Conservation (phyloP, 164 flowering plant genomes). For the Kalanchoe fedtschenkoi region DNA sequence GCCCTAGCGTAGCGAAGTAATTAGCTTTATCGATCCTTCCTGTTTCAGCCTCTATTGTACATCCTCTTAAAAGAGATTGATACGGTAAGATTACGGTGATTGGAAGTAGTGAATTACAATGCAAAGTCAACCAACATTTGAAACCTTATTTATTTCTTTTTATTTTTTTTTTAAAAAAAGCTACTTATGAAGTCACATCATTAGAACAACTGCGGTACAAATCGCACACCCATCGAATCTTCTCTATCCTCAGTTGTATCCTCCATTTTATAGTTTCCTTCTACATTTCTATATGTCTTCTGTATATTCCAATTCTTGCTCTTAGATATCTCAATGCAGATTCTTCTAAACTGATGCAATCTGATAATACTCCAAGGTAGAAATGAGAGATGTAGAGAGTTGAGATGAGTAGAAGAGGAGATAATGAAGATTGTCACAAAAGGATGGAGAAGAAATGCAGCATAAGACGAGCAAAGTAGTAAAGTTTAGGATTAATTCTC, state of each 20-base stretch:
- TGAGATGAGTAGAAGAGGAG: too few species aligned
- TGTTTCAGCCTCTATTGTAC: constrained; percentile 45
- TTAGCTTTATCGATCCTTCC: constrained; percentile 48
- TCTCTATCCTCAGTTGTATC: constrained; percentile 38
- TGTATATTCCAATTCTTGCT: constrained; percentile 50
- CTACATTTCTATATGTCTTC: constrained; percentile 51
- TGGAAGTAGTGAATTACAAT: neutral
- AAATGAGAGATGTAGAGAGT: too few species aligned
- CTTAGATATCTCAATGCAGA: constrained; percentile 40
- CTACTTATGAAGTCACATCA: too few species aligned
- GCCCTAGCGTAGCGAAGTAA: constrained; percentile 45
- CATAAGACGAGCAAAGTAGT: too few species aligned
- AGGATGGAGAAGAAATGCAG: too few species aligned
- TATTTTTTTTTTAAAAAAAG: too few species aligned
- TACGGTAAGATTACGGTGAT: neutral
- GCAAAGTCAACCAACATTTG: neutral
- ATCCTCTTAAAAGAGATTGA: constrained; percentile 29
- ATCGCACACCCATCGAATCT: constrained; percentile 45
- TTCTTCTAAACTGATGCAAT: too few species aligned
- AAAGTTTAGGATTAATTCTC: too few species aligned
- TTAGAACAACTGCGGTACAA: neutral
- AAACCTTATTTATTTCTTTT: neutral
- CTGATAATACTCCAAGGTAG: too few species aligned
- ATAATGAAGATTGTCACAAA: too few species aligned
- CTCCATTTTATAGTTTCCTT: constrained; percentile 56